Evolutionary conservation across 2,329 filamentous ascomycete genomes (phyloP).

Genomic region (Xylaria sp.): DNA sequence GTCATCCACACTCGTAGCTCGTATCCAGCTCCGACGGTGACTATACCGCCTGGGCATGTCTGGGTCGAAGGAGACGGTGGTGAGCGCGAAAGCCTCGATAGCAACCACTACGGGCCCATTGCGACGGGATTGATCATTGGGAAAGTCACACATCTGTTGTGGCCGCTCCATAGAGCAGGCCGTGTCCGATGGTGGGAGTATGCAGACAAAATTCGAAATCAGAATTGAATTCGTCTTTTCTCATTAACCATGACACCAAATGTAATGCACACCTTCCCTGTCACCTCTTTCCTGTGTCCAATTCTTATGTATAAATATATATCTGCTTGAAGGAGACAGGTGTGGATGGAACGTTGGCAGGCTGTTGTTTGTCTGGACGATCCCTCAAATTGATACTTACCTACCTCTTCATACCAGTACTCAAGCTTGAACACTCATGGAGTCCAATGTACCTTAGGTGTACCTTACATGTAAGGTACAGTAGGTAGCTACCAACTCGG

Average conservation of each 20-base stretch:
- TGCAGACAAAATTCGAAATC: constrained; percentile 45
- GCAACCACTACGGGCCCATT: constrained; percentile 89
- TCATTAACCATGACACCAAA: neutral
- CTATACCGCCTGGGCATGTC: constrained; percentile 84
- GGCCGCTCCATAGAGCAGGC: constrained; percentile 71
- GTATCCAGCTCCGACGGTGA: constrained; percentile 66
- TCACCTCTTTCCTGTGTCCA: neutral
- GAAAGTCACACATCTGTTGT: constrained; percentile 76
- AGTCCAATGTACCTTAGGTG: too few species aligned
- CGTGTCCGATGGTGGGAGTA: constrained; percentile 69
- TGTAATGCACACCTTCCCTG: neutral
- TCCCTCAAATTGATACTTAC: too few species aligned
- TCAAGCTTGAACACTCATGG: too few species aligned
- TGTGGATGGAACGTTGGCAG: too few species aligned
- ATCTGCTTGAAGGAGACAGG: too few species aligned
- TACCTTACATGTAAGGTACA: too few species aligned
- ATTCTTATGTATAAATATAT: neutral
- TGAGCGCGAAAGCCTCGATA: constrained; percentile 78
- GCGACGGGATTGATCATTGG: constrained; percentile 80
- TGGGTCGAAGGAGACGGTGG: constrained; percentile 95
- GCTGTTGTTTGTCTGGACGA: too few species aligned
- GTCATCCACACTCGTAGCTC: constrained; percentile 73
- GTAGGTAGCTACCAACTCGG: too few species aligned
- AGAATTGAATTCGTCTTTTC: constrained; percentile 11
- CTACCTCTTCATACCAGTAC: too few species aligned